Percentiles rank a stretch among this genome's conserved stretches.
Evolutionary conservation across 2,329 filamentous ascomycete species (phyloP).

Genomic region (Colletotrichum truncatum): DNA sequence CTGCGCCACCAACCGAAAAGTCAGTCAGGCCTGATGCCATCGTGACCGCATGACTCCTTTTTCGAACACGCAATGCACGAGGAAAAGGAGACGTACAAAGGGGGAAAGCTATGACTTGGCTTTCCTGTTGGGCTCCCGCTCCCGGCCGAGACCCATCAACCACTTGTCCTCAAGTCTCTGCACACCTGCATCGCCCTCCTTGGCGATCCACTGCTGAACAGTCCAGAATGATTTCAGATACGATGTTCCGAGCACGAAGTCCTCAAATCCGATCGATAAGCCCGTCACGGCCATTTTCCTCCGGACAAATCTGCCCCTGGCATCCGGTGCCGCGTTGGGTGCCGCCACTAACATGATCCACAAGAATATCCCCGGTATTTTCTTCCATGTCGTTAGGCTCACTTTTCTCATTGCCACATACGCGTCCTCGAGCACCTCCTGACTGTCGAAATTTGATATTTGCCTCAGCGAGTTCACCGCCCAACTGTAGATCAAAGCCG

Average conservation of each 20-base stretch:
- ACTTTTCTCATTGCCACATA: conserved; percentile 37
- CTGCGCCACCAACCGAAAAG: background rate
- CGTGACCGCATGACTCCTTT: conserved; percentile 11
- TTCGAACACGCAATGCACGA: conserved; percentile 6
- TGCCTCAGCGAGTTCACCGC: conserved; percentile 36
- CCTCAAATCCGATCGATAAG: conserved; percentile 38
- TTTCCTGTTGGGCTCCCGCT: conserved; percentile 1
- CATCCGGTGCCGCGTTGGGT: conserved; percentile 35
- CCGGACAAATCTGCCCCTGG: conserved; percentile 39
- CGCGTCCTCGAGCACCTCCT: conserved; percentile 30
- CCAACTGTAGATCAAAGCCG: conserved; percentile 37
- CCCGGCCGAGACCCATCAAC: conserved; percentile 10
- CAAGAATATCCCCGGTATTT: conserved; percentile 40
- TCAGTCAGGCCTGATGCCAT: conserved; percentile 6
- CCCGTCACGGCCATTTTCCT: conserved; percentile 39
- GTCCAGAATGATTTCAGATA: conserved; percentile 38
- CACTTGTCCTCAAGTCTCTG: conserved; percentile 23
- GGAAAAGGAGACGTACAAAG: background rate
- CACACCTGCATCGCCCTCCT: conserved; percentile 14
- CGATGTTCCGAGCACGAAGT: conserved; percentile 37
- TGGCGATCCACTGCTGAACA: conserved; percentile 40
- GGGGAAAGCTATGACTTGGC: background rate
- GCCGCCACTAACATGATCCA: conserved; percentile 40
- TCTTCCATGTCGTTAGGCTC: conserved; percentile 39
- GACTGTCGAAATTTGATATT: conserved; percentile 36